Conservation (phyloP, 371 early-diverging fungal genomes). For the Lichtheimia hyalospora region DNA sequence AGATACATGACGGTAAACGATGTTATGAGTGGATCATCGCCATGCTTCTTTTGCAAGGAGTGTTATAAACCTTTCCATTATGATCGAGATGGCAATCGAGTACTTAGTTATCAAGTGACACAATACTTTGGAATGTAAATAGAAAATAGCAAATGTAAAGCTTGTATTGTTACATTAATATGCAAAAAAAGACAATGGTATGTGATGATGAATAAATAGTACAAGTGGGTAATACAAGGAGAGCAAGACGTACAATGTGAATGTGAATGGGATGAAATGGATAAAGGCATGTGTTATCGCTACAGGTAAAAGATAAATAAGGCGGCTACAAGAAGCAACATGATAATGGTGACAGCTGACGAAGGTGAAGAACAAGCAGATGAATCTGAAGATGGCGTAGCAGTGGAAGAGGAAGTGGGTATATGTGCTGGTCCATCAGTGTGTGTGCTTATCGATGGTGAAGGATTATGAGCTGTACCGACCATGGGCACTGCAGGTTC, state of each 20-base stretch:
- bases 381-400: conserved; percentile 1
- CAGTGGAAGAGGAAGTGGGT: conserved; percentile 11
- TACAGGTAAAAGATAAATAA: conserved; percentile 10
- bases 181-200: not conserved
- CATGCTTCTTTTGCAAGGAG: conserved; percentile 73
- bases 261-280: not conserved
- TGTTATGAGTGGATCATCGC: conserved; percentile 68
- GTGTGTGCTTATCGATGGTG: conserved; percentile 21
- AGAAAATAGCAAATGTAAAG: conserved; percentile 3
- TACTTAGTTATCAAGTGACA: not conserved
- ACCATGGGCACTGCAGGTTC: conserved; percentile 23
- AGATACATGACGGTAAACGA: conserved; percentile 70
- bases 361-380: not conserved
- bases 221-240: not conserved
- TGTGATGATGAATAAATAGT: not conserved
- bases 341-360: too few relatives aligned
- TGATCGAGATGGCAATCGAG: conserved; percentile 41
- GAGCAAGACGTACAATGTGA: too few relatives aligned
- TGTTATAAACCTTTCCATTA: conserved; percentile 78
- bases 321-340: not conserved
- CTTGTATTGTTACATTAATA: conserved; percentile 2
- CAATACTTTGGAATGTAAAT: conserved; percentile 18
- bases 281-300: not conserved
- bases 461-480: conserved; percentile 27
- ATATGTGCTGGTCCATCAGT: conserved; percentile 28